A percentile compares a stretch with the other conserved stretches of the same genome.
phyloP scores from a whole-genome alignment of 768 basidiomycete genomes.

The Mycena sanguinolenta region DNA sequence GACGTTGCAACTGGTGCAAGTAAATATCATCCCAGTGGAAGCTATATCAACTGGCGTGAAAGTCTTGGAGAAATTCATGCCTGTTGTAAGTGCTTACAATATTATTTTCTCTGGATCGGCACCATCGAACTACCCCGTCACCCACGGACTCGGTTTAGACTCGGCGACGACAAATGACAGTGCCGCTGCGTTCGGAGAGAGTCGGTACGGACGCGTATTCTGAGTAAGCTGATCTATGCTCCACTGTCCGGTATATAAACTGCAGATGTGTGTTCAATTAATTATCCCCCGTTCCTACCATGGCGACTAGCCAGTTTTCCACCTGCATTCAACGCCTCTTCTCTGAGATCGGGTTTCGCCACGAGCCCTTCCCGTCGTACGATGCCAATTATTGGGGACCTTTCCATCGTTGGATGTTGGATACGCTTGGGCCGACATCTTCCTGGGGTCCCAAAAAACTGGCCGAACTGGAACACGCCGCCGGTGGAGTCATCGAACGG shows the following conservation, averaged over 20 bases:
- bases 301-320: not conserved
- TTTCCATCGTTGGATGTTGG: conserved; percentile 4
- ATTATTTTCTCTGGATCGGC: no score
- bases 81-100: no score
- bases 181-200: no score
- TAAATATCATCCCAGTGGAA: no score
- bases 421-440: conserved; percentile 13
- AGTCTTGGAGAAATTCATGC: no score
- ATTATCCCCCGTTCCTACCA: not conserved
- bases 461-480: conserved; percentile 14
- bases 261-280: not conserved
- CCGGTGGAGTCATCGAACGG: conserved; percentile 17
- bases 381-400: conserved; percentile 16
- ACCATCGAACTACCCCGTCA: no score
- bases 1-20: no score
- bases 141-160: no score
- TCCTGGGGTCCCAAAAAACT: conserved; percentile 9
- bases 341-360: conserved; percentile 13
- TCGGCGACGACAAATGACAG: no score
- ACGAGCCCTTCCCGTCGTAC: conserved; percentile 5
- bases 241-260: not conserved
- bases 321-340: conserved; percentile 5
- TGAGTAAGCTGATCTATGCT: not conserved
- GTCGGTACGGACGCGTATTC: not conserved
- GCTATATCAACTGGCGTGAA: no score